A percentile compares a stretch with the other conserved stretches of the same genome.
Evolutionary conservation across 495 filamentous ascomycete genomes (phyloP).

Genomic region (Daldinia bambusicola): DNA sequence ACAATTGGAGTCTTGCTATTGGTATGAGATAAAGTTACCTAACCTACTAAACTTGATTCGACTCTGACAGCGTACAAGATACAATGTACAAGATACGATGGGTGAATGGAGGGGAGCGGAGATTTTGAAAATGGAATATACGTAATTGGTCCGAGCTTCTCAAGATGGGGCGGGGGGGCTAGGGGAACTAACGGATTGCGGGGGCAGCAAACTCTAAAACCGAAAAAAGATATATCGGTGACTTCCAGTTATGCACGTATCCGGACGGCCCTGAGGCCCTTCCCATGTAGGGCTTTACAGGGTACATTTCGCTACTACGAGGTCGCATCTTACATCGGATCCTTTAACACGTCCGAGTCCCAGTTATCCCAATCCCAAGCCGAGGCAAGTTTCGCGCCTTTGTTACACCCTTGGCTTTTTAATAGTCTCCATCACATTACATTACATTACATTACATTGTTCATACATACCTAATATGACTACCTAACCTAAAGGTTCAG

Average conservation of each 20-base stretch:
- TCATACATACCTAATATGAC: constrained; percentile 6
- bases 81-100: too few species aligned
- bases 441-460: neutral
- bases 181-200: constrained; percentile 33
- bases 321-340: neutral
- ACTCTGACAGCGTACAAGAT: neutral
- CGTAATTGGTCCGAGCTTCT: constrained; percentile 42
- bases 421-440: too few species aligned
- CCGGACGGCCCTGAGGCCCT: neutral
- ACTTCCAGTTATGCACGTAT: neutral
- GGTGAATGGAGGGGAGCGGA: constrained; percentile 9
- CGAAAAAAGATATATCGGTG: neutral
- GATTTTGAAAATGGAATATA: constrained; percentile 27
- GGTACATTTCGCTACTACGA: neutral
- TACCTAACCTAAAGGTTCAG: too few species aligned
- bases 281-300: neutral
- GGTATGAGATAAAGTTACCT: neutral
- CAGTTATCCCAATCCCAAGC: neutral
- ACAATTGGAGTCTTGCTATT: constrained; percentile 18
- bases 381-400: constrained; percentile 5
- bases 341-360: neutral
- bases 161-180: neutral
- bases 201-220: neutral
- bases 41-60: neutral
- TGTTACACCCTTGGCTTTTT: constrained; percentile 3